Evolutionary conservation across 1,284 basidiomycete species (phyloP).

Genomic region (Somion occarium): DNA sequence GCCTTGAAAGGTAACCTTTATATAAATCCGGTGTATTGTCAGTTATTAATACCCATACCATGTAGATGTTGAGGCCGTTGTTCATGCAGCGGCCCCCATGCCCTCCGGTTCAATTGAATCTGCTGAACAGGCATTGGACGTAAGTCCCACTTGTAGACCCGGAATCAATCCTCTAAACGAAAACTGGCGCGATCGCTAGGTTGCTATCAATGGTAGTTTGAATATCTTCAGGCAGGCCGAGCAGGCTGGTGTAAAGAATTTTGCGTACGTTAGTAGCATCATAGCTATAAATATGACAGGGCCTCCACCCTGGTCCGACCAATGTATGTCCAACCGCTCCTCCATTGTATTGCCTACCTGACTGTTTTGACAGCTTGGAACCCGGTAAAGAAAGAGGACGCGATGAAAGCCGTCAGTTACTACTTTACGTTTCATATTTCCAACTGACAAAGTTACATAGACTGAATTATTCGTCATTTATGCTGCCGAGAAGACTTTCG

Average conservation of each 20-base stretch:
- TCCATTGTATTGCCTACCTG: not conserved
- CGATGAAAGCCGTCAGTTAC: constrained; percentile 5
- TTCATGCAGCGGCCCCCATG: constrained; percentile 20
- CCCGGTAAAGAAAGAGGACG: constrained; percentile 15
- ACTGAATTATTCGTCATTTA: constrained; percentile 12
- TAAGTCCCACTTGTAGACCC: not conserved
- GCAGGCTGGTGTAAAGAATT: constrained; percentile 24
- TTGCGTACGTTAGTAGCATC: constrained; percentile 22
- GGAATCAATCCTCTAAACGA: too few relatives aligned
- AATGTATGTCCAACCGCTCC: constrained; percentile 4
- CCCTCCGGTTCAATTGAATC: constrained; percentile 7
- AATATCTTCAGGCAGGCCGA: constrained; percentile 27
- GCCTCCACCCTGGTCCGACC: constrained; percentile 1
- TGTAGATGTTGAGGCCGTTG: constrained; percentile 19
- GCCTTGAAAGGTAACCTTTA: constrained; percentile 20
- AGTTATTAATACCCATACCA: not conserved
- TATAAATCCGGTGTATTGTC: not conserved
- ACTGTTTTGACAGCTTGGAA: constrained; percentile 15
- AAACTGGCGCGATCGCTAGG: constrained; percentile 13
- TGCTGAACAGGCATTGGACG: constrained; percentile 14
- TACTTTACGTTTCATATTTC: not conserved
- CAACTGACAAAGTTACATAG: not conserved
- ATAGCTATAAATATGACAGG: constrained; percentile 1
- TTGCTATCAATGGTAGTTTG: constrained; percentile 22
- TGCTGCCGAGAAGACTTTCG: constrained; percentile 16